Base-by-base conservation (phyloP, 78 protist species). In the Speleostelium caveatum region DNA sequence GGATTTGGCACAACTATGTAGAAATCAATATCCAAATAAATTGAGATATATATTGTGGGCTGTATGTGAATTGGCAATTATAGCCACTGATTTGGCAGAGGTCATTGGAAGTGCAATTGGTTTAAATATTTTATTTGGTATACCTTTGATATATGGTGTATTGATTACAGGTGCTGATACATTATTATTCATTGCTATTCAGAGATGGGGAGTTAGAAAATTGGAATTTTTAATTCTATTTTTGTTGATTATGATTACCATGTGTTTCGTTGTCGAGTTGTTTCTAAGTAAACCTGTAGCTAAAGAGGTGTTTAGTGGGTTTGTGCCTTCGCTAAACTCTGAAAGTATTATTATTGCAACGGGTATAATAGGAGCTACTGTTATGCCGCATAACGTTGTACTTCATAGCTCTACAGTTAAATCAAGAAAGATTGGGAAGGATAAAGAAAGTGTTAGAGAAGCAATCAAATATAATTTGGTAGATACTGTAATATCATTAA, bases 311-410 rank as follows among this genome's bases (percentile, higher is more conserved):
- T 56, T 93, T 65, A n/a, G 30, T 38, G 96, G 94, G 0, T 66
- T 75, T 36, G 58, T 94, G 2, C 96, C 96, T 7, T 33, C 53
- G 2, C 24, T 94, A 26, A 36, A 90, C 26, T 3, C 30, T 21
- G 91, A 68, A 12, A 28, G 76, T 28, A 72, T 92, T 5, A 19
- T 33, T 35, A 66, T 79, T 4, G 96, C 97, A 2, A 90, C 86
- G 0, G 77, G 90, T 49, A 88, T 96, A 8, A 28, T 96, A 59
- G 97, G 97, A 45, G 96, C 97, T 0, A 79, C 86, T n/a, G 68
- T 94, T 17, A 96, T 96, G 97, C 97, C 97, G 0, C 97, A 96
- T 77, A 96, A 96, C 73, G 2, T 96, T 2, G 94, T 73, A 49
- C 69, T 96, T 28, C 97, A 96, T 42, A 86, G 95, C 26, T 26